A percentile compares a stretch with the other conserved stretches of the same genome.
phyloP scores from a whole-genome alignment of 306 rosid species.

The Dryas alaskensis region DNA sequence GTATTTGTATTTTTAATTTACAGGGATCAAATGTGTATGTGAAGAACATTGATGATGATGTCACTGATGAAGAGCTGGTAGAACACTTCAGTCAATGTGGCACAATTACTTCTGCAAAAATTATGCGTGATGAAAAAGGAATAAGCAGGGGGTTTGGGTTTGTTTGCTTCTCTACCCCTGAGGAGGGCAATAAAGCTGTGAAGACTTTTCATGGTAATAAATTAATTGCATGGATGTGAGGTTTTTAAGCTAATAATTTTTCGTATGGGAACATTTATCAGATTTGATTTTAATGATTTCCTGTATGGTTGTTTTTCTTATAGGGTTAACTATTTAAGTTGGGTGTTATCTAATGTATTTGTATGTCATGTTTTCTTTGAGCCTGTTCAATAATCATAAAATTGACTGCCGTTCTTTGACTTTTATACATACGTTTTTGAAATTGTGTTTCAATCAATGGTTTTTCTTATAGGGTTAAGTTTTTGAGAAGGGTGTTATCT shows the following conservation, averaged over 20 bases:
- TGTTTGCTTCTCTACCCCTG: constrained; percentile 79
- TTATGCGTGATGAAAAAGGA: constrained; percentile 78
- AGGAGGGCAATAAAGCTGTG: constrained; percentile 89
- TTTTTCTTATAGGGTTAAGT: not conserved
- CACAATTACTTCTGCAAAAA: constrained; percentile 73
- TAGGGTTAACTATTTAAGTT: no score
- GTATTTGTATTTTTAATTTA: constrained; percentile 18
- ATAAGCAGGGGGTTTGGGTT: constrained; percentile 87
- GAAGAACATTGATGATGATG: constrained; percentile 79
- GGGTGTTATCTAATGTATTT: no score
- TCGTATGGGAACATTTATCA: not conserved
- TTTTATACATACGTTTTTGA: not conserved
- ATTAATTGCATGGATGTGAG: constrained; percentile 16
- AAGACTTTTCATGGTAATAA: constrained; percentile 69
- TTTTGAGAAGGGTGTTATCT: not conserved
- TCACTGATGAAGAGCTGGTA: constrained; percentile 59
- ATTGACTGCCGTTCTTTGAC: not conserved
- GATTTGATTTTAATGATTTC: not conserved
- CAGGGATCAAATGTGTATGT: constrained; percentile 86
- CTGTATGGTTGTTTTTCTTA: no score
- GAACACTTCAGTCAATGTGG: constrained; percentile 70
- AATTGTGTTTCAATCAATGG: not conserved
- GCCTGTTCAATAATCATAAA: not conserved
- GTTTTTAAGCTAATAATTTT: not conserved
- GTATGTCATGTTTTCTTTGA: no score